Evolutionary conservation across 495 filamentous ascomycete genomes (phyloP), one percentile per base, ranked within the genome.

Genomic region (Lepraria neglecta): DNA sequence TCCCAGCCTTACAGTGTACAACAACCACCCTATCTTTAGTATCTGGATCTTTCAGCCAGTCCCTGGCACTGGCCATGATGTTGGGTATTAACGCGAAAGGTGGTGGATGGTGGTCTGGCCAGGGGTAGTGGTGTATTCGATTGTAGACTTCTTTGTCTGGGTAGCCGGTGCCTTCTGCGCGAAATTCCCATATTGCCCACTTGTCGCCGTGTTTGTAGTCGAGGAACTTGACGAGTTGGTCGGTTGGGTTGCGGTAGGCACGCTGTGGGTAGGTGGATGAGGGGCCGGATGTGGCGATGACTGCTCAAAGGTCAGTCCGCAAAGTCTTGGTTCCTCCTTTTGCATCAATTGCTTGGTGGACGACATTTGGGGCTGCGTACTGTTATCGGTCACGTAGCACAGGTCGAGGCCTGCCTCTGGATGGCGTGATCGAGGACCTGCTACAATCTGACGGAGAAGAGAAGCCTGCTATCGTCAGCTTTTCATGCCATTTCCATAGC

Each of bases 141-240:
- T 81, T 78, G 68, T 92, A 89, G 2, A 98, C 91, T 59, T 94
- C 92, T 28, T 80, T 80, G 71, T 97, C 94, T 0, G 89, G 89
- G 67, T 98, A 98, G 0, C 94, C 94, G 0, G 95, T 96, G 10
- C 94, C 94, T 71, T 98, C 94, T 38, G 90, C 94, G 42, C 95
- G 85, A 68, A 97, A 97, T 69, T 98, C 94, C 90, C 91, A 98
- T 65, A 98, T 96, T 11, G 85, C 82, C 94, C 92, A 97, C 60
- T 90, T 76, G 11, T 78, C 72, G 56, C 82, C 86, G 77, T 98
- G 94, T 63, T 89, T 89, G 21, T 76, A 74, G 74, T 97, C 89
- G 45, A 98, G 87, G 70, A 89, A 97, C 35, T 82, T 81, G 54
- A 97, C 86, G 5, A 98, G 83, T 12, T 82, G 80, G 66, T 92